These are phyloP conservation scores for Musa troglodytarum DNA, from an alignment of 176 grass and related monocot genomes.

Conservation along the genomic window DNA sequence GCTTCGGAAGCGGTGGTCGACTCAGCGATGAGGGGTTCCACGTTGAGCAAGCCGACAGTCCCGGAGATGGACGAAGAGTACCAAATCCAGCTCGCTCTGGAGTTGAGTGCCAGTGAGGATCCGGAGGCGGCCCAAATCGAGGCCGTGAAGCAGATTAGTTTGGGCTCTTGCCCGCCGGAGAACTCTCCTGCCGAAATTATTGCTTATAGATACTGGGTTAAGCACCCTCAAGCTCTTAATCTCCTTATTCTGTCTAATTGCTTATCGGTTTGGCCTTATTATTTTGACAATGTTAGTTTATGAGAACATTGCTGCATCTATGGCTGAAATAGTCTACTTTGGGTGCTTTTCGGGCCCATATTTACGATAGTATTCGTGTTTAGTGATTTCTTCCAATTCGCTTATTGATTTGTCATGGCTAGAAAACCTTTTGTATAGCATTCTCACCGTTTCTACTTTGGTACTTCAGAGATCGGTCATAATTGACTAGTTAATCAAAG, in stretches of 20 bases:
- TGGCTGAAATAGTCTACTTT: too few relatives aligned
- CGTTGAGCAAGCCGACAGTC: slow-evolving; percentile 26
- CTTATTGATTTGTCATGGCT: background rate
- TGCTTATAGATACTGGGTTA: slow-evolving; percentile 79
- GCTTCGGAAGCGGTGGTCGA: slow-evolving; percentile 21
- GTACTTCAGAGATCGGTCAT: background rate
- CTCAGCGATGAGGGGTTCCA: slow-evolving; percentile 22
- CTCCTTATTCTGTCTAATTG: slow-evolving; percentile 10
- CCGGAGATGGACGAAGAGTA: slow-evolving; percentile 83
- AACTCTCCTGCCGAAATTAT: slow-evolving; percentile 49
- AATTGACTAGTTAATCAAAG: background rate
- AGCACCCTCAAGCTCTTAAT: slow-evolving; percentile 13
- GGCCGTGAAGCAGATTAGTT: slow-evolving; percentile 90
- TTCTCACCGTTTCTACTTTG: background rate
- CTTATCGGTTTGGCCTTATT: slow-evolving; percentile 10
- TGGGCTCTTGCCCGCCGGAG: slow-evolving; percentile 51
- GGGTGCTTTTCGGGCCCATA: too few relatives aligned
- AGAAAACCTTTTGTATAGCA: background rate
- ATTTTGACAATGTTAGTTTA: background rate
- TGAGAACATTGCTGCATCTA: too few relatives aligned
- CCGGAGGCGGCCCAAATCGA: slow-evolving; percentile 94
- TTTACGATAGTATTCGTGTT: too few relatives aligned
- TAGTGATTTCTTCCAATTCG: background rate
- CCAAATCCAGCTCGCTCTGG: slow-evolving; percentile 87
- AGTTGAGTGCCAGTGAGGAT: slow-evolving; percentile 89